Conservation (phyloP, 2,329 filamentous ascomycete genomes). For the Plectosphaerella plurivora region DNA sequence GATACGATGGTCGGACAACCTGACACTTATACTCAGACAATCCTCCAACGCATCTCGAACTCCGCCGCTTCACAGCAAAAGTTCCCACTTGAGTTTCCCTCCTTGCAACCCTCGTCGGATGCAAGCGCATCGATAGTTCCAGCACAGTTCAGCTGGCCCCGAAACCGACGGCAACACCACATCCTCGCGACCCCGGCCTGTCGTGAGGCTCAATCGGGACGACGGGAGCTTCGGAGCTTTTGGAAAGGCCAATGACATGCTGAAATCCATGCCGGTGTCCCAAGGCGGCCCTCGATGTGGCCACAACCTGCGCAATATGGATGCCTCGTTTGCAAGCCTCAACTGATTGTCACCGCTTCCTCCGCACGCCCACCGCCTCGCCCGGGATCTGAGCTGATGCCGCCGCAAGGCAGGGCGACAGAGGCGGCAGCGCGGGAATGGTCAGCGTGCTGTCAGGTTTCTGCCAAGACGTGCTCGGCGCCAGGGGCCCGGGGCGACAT, state of each 20-base stretch:
- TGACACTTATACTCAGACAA: background rate
- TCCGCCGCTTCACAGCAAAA: background rate
- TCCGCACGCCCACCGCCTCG: background rate
- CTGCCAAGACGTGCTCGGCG: background rate
- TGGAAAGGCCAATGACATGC: background rate
- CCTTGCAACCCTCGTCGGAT: background rate
- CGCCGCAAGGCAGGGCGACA: background rate
- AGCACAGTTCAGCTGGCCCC: background rate
- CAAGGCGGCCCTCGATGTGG: background rate
- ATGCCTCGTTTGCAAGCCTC: background rate
- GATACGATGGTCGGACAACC: background rate
- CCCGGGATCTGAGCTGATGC: background rate
- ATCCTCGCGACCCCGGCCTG: background rate
- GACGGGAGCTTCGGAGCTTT: background rate
- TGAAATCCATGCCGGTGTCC: background rate
- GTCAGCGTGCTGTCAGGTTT: background rate
- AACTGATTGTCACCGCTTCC: background rate
- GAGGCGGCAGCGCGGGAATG: background rate
- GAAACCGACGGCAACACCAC: background rate
- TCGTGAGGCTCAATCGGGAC: background rate
- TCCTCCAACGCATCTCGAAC: too few species aligned
- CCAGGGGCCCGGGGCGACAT: too few species aligned
- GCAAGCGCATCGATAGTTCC: background rate
- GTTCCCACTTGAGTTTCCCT: background rate
- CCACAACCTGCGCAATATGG: background rate